These are phyloP conservation scores for Entomortierella beljakovae DNA, from an alignment of 192 early-diverging fungal species.

Conservation along the genomic window DNA sequence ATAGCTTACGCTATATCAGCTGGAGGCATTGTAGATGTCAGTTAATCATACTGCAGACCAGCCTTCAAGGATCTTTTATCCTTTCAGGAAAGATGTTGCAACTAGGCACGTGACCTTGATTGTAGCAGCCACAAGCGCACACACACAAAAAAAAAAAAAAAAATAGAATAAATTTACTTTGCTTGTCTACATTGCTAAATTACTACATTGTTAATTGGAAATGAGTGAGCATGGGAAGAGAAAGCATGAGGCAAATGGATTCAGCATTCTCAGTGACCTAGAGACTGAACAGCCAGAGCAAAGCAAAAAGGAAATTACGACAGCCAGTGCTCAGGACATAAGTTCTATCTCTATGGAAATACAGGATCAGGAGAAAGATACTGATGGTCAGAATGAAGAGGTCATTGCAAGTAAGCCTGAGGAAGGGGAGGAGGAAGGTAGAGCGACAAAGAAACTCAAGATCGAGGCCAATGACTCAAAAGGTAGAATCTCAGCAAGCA, in stretches of 20 bases:
- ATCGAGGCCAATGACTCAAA: background rate
- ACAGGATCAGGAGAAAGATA: background rate
- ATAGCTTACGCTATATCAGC: constrained; percentile 76
- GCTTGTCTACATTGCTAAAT: too few relatives aligned
- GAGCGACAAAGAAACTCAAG: background rate
- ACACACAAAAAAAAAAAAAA: background rate
- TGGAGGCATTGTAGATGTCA: constrained; percentile 80
- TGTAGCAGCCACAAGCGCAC: background rate
- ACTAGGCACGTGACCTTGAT: background rate
- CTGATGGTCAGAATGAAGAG: background rate
- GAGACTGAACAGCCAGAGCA: too few relatives aligned
- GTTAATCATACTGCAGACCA: constrained; percentile 27
- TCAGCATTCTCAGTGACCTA: too few relatives aligned
- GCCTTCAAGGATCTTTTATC: too few relatives aligned
- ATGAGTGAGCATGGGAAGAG: too few relatives aligned
- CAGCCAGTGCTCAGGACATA: too few relatives aligned
- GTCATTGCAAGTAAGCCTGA: background rate
- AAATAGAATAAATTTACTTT: background rate
- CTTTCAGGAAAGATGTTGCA: background rate
- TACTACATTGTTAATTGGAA: too few relatives aligned
- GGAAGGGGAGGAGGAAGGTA: background rate
- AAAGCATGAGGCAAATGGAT: background rate
- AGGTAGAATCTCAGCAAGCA: too few relatives aligned
- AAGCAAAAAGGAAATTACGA: too few relatives aligned
- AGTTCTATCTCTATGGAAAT: too few relatives aligned